A percentile compares a stretch with the other conserved stretches of the same genome.
Evolutionary conservation across 768 basidiomycete species (phyloP).

Genomic region (Xanthoconium stramineum): DNA sequence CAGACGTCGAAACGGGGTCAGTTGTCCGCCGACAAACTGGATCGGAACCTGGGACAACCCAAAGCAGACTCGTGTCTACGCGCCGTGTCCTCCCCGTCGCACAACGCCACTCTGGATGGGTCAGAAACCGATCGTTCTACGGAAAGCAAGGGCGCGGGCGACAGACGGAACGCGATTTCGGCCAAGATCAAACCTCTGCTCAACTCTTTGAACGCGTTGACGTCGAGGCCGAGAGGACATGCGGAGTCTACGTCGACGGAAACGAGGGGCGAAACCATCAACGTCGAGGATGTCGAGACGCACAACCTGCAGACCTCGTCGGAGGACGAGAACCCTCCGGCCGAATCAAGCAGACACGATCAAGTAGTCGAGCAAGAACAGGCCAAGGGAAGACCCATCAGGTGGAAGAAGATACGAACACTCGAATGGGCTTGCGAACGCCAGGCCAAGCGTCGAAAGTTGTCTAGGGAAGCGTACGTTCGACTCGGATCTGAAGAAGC

Average conservation of each 20-base stretch:
- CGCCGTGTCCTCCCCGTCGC: constrained; percentile 30
- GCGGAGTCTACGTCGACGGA: neutral
- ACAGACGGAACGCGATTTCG: constrained; percentile 1
- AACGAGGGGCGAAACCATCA: neutral
- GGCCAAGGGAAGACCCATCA: constrained; percentile 3
- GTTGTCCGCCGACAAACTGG: neutral
- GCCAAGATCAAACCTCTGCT: constrained; percentile 26
- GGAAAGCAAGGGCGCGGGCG: neutral
- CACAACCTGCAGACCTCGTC: neutral
- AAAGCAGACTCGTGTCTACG: constrained; percentile 22
- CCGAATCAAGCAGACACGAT: neutral
- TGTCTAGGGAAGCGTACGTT: constrained; percentile 15
- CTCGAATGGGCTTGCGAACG: constrained; percentile 48
- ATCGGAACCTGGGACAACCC: neutral
- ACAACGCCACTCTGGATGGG: constrained; percentile 23
- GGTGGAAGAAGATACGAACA: constrained; percentile 28
- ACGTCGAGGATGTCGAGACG: neutral
- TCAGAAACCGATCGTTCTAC: neutral
- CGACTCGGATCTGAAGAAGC: constrained; percentile 20
- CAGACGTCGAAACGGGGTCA: constrained; percentile 44
- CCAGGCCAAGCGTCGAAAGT: constrained; percentile 36
- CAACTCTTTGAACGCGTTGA: constrained; percentile 14
- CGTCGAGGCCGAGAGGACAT: constrained; percentile 6
- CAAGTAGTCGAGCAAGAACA: constrained; percentile 4
- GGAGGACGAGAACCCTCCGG: neutral